phyloP scores from a whole-genome alignment of 805 yeast species.

The Schizosaccharomyces osmophilus region DNA sequence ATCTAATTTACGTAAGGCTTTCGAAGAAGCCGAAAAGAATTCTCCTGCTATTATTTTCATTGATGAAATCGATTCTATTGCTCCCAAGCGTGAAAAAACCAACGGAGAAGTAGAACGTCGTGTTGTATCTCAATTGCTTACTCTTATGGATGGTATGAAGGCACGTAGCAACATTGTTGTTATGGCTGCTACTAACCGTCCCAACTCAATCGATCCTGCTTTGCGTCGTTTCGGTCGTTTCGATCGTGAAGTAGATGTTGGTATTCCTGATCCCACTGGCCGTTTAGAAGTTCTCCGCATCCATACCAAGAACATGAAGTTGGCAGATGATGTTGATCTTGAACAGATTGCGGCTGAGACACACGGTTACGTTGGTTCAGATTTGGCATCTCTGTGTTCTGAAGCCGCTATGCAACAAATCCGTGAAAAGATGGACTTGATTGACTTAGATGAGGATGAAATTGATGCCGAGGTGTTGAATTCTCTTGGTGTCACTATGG shows the following conservation, averaged over 20 bases:
- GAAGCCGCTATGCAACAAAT: constrained; percentile 99
- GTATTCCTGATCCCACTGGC: constrained; percentile 94
- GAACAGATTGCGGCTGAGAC: constrained; percentile 93
- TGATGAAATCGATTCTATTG: constrained; percentile 95
- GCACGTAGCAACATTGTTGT: constrained; percentile 96
- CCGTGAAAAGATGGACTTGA: constrained; percentile 96
- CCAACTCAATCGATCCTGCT: constrained; percentile 69
- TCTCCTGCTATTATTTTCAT: constrained; percentile 94
- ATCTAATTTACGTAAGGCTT: constrained; percentile 87
- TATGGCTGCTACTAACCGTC: constrained; percentile 88
- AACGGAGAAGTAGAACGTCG: constrained; percentile 99
- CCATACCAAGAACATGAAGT: constrained; percentile 96
- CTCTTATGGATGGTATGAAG: constrained; percentile 99
- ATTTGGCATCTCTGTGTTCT: constrained; percentile 93
- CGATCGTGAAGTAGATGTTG: constrained; percentile 68
- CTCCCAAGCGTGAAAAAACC: constrained; percentile 98
- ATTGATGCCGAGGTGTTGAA: constrained; percentile 93
- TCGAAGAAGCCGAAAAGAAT: constrained; percentile 97
- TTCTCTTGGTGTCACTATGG: constrained; percentile 95
- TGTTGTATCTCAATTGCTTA: constrained; percentile 90
- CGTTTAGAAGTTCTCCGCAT: constrained; percentile 89
- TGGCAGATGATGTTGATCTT: constrained; percentile 81
- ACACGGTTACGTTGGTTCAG: constrained; percentile 98
- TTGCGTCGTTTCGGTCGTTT: constrained; percentile 67
- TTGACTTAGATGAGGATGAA: constrained; percentile 85